A percentile compares a stretch with the other conserved stretches of the same genome.
Evolutionary conservation across 2,329 filamentous ascomycete genomes (phyloP).

Genomic region (Allantophomopsis lycopodina): DNA sequence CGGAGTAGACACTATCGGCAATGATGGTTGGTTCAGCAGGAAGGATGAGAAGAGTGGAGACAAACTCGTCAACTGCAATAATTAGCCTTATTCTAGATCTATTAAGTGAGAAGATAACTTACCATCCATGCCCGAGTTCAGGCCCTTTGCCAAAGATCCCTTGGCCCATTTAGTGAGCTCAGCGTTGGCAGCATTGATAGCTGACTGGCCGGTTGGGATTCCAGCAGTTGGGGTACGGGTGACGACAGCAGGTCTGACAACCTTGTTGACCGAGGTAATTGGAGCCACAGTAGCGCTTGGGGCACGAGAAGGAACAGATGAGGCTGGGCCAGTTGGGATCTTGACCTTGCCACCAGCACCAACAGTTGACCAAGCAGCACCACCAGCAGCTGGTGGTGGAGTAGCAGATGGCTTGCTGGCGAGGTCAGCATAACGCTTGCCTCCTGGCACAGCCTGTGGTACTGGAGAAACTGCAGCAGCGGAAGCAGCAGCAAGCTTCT

Average conservation of each 20-base stretch:
- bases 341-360: constrained; percentile 90
- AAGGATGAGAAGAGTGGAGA: constrained; percentile 59
- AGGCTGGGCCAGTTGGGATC: constrained; percentile 45
- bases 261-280: constrained; percentile 6
- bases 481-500: constrained; percentile 34
- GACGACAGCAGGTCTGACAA: constrained; percentile 25
- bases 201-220: constrained; percentile 21
- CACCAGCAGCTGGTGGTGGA: constrained; percentile 23
- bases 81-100: neutral
- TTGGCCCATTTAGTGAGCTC: constrained; percentile 93
- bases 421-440: constrained; percentile 90
- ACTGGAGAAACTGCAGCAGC: constrained; percentile 26
- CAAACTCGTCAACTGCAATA: constrained; percentile 51
- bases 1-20: constrained; percentile 77
- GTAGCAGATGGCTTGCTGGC: constrained; percentile 55
- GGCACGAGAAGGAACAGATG: constrained; percentile 24
- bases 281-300: constrained; percentile 21
- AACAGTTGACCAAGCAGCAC: constrained; percentile 82
- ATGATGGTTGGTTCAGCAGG: constrained; percentile 71
- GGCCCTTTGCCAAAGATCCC: constrained; percentile 61
- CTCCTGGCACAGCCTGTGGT: constrained; percentile 29
- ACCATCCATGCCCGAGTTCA: constrained; percentile 56
- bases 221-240: constrained; percentile 31
- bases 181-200: constrained; percentile 48
- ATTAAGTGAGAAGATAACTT: constrained; percentile 16